These are phyloP conservation scores for Aspergillus carbonarius DNA, from an alignment of 2,329 filamentous ascomycete species.

Conservation along the genomic window DNA sequence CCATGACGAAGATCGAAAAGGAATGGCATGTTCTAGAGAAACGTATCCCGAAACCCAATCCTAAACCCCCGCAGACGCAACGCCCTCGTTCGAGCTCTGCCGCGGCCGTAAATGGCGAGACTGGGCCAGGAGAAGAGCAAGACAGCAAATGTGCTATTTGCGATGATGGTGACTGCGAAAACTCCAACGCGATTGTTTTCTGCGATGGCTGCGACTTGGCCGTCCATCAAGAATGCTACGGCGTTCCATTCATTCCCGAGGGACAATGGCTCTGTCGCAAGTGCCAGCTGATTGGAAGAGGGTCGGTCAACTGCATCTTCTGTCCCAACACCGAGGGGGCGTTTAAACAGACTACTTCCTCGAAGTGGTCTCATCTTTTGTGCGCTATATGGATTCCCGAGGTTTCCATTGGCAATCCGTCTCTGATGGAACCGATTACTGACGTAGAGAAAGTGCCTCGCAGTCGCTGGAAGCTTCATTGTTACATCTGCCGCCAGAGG, in stretches of 20 bases:
- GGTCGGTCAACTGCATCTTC: conserved; percentile 94
- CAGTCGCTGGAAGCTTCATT: conserved; percentile 86
- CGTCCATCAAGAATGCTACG: conserved; percentile 98
- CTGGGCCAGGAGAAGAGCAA: conserved; percentile 81
- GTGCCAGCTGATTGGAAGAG: conserved; percentile 90
- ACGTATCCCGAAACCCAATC: conserved; percentile 93
- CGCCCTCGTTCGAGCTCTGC: conserved; percentile 89
- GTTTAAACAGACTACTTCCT: conserved; percentile 96
- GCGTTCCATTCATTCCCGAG: conserved; percentile 96
- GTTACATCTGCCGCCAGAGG: conserved; percentile 94
- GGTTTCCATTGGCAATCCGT: conserved; percentile 90
- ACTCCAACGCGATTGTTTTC: conserved; percentile 98
- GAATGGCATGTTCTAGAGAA: conserved; percentile 97
- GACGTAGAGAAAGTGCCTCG: conserved; percentile 97
- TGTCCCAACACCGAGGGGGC: conserved; percentile 96
- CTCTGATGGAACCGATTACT: conserved; percentile 97
- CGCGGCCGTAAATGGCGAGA: conserved; percentile 92
- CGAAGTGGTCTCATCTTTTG: conserved; percentile 94
- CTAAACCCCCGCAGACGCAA: conserved; percentile 92
- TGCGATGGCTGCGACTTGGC: conserved; percentile 97
- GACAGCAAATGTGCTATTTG: conserved; percentile 98
- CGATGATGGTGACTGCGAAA: conserved; percentile 98
- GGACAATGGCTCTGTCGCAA: conserved; percentile 98
- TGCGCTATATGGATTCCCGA: conserved; percentile 99
- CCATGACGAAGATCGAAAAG: conserved; percentile 98